Evolutionary conservation across 1,284 basidiomycete species (phyloP).

Genomic region (Puccinia novopanici): DNA sequence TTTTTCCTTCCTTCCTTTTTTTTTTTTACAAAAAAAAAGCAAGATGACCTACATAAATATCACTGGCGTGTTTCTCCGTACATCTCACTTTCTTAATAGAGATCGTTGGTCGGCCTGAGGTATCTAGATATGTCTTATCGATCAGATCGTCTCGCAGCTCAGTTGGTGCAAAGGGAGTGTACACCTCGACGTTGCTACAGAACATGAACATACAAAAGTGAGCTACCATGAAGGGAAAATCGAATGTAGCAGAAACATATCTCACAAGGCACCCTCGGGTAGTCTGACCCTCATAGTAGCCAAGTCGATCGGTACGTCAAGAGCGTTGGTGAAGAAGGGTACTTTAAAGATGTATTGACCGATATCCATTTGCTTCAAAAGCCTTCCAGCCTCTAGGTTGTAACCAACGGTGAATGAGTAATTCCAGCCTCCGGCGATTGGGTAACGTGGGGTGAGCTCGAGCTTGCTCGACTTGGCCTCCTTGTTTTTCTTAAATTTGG

Average conservation of each 20-base stretch:
- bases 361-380: constrained; percentile 62
- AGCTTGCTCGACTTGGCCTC: constrained; percentile 60
- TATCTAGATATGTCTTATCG: constrained; percentile 87
- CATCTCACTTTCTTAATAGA: constrained; percentile 72
- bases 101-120: constrained; percentile 80
- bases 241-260: constrained; percentile 16
- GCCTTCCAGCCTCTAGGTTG: constrained; percentile 77
- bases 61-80: constrained; percentile 73
- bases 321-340: constrained; percentile 80
- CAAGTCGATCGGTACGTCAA: constrained; percentile 78
- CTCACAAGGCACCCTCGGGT: constrained; percentile 87
- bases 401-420: constrained; percentile 92
- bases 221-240: background rate
- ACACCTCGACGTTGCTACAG: constrained; percentile 70
- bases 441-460: constrained; percentile 86
- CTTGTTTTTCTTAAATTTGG: constrained; percentile 64
- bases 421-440: constrained; percentile 95
- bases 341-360: constrained; percentile 74
- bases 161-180: constrained; percentile 75
- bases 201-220: background rate
- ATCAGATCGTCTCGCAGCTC: constrained; percentile 65
- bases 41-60: constrained; percentile 63
- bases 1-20: constrained; percentile 56
- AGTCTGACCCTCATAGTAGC: constrained; percentile 78
- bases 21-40: constrained; percentile 34